These are phyloP conservation scores for Teunomyces gatunensis DNA, from an alignment of 805 yeast species.

Conservation along the genomic window DNA sequence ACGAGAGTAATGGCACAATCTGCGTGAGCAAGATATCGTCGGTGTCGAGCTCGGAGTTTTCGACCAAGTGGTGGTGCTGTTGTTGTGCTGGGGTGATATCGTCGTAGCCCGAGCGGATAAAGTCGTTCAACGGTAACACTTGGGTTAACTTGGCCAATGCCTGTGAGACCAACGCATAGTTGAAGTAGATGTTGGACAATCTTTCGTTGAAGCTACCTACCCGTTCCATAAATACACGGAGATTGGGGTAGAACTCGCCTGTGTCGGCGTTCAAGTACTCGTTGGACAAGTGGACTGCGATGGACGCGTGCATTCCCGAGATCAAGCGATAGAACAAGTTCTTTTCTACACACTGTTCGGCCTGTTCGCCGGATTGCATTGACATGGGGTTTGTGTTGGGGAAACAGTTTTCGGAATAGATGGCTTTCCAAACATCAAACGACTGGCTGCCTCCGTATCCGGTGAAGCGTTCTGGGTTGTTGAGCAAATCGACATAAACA, in stretches of 20 bases:
- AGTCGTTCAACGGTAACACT: constrained; percentile 26
- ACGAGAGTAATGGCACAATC: constrained; percentile 38
- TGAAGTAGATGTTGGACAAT: constrained; percentile 83
- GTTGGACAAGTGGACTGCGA: constrained; percentile 87
- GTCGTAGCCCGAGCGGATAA: constrained; percentile 22
- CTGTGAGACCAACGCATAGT: constrained; percentile 83
- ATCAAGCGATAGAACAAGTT: constrained; percentile 81
- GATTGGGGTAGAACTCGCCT: constrained; percentile 81
- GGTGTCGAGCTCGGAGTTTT: constrained; percentile 39
- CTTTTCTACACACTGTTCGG: constrained; percentile 73
- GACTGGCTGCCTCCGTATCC: constrained; percentile 95
- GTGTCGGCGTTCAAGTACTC: constrained; percentile 64
- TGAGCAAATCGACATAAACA: constrained; percentile 80
- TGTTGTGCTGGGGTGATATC: constrained; percentile 12
- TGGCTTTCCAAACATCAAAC: constrained; percentile 87
- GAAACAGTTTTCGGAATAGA: constrained; percentile 90
- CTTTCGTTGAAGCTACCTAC: constrained; percentile 92
- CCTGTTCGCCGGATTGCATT: constrained; percentile 29
- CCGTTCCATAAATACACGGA: constrained; percentile 77
- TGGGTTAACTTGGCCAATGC: constrained; percentile 62
- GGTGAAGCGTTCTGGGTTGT: constrained; percentile 94
- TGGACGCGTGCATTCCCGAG: constrained; percentile 94
- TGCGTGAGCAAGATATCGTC: constrained; percentile 29
- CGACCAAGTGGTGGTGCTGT: constrained; percentile 43
- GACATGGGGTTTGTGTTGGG: constrained; percentile 45